phyloP scores from a whole-genome alignment of 2,329 filamentous ascomycete genomes.

The Aspergillus ibericus region DNA sequence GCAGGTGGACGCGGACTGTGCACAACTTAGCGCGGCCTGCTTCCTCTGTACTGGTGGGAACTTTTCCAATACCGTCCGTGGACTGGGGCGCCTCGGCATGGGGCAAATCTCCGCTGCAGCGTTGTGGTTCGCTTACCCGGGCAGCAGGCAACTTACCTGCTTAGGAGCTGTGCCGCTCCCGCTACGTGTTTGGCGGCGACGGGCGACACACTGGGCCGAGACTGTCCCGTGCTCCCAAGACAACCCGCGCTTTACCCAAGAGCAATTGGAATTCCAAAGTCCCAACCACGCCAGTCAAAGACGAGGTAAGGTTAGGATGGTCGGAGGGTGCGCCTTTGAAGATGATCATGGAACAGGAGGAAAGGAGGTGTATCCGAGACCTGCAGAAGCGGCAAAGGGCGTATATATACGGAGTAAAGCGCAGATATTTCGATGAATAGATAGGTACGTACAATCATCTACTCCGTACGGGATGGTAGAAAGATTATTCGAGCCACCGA shows the following conservation, averaged over 20 bases:
- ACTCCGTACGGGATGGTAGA: too few species aligned
- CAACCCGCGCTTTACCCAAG: not conserved
- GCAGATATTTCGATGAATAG: too few species aligned
- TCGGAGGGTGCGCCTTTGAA: too few species aligned
- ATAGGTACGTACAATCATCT: too few species aligned
- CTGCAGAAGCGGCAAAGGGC: too few species aligned
- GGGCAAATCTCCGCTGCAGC: conserved; percentile 8
- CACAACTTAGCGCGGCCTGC: conserved; percentile 11
- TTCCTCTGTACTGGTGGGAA: conserved; percentile 1
- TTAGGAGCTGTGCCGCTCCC: conserved; percentile 3
- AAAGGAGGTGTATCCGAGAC: too few species aligned
- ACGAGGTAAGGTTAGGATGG: too few species aligned
- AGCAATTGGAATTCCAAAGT: too few species aligned
- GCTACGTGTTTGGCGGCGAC: conserved; percentile 11
- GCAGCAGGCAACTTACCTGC: conserved; percentile 11
- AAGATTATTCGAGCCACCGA: too few species aligned
- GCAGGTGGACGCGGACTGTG: conserved; percentile 18
- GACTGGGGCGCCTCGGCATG: conserved; percentile 1
- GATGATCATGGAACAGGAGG: too few species aligned
- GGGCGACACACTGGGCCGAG: not conserved
- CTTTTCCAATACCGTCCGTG: not conserved
- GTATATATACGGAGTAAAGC: too few species aligned
- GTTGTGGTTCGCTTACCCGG: conserved; percentile 13
- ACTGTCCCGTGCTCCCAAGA: not conserved
- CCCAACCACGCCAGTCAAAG: too few species aligned